These are phyloP conservation scores for Dryadomyces quercivorus DNA, from an alignment of 2,329 filamentous ascomycete species.

Conservation along the genomic window DNA sequence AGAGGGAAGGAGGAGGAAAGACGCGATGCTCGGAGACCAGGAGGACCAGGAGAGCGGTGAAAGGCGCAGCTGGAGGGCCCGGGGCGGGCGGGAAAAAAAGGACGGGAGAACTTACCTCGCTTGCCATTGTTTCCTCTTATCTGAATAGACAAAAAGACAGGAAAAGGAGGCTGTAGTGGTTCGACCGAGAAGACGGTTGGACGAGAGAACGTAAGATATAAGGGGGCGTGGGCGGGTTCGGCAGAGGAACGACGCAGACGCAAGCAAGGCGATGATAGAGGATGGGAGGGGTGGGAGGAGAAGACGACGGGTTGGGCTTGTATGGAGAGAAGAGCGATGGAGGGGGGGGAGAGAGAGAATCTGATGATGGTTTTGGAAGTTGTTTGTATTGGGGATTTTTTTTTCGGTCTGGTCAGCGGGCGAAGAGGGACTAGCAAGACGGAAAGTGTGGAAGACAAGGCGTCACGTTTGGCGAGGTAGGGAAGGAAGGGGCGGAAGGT, in stretches of 20 bases:
- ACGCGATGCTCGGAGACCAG: background rate
- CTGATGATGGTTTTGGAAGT: background rate
- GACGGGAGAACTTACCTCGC: conserved; percentile 8
- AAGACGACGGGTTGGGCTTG: background rate
- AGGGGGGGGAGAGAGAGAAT: background rate
- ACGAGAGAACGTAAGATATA: background rate
- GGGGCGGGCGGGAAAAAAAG: background rate
- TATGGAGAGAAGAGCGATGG: background rate
- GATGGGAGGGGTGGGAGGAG: background rate
- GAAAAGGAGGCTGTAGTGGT: background rate
- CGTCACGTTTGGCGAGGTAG: background rate
- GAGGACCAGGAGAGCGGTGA: background rate
- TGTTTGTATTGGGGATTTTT: background rate
- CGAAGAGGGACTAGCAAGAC: background rate
- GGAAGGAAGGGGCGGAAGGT: conserved; percentile 1
- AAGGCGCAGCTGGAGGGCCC: background rate
- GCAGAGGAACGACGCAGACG: background rate
- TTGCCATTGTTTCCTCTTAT: conserved; percentile 9
- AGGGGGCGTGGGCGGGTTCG: background rate
- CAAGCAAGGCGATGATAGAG: background rate
- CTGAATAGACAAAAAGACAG: background rate
- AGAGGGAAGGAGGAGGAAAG: too few relatives aligned
- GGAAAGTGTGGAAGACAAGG: background rate
- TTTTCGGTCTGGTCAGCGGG: background rate
- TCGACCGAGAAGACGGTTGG: background rate